Evolutionary conservation across 306 rosid genomes (phyloP).

Genomic region (Fagus sylvatica): DNA sequence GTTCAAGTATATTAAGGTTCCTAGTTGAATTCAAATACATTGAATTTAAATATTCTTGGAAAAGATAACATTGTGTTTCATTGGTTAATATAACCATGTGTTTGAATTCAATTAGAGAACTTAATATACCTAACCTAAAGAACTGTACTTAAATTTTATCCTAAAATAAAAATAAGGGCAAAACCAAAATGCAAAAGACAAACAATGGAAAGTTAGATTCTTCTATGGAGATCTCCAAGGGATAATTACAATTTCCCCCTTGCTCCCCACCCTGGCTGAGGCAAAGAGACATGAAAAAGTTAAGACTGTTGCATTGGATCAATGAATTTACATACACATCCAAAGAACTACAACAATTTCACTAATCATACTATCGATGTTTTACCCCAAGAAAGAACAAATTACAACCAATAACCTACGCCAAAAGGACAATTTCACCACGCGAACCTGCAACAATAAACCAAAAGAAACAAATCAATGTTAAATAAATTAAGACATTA

Average conservation of each 20-base stretch:
- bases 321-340: slow-evolving; percentile 39
- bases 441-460: slow-evolving; percentile 57
- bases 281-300: neutral
- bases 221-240: neutral
- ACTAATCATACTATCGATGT: neutral
- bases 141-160: too few species aligned
- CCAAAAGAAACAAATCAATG: slow-evolving; percentile 7
- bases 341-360: slow-evolving; percentile 20
- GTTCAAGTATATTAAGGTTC: too few species aligned
- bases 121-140: too few species aligned
- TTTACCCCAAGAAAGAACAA: neutral
- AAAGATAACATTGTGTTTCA: too few species aligned
- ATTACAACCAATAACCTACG: slow-evolving; percentile 33
- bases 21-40: too few species aligned
- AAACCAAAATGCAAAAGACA: neutral
- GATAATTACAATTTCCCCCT: neutral
- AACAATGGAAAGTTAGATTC: neutral
- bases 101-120: too few species aligned
- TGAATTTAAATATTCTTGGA: too few species aligned
- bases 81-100: too few species aligned
- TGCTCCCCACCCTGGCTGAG: neutral
- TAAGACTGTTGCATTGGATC: slow-evolving; percentile 25
- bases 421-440: slow-evolving; percentile 53
- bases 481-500: neutral
- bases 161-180: neutral